Evolutionary conservation across 257 asterid species (phyloP).

Genomic region (Eustoma russellianum): DNA sequence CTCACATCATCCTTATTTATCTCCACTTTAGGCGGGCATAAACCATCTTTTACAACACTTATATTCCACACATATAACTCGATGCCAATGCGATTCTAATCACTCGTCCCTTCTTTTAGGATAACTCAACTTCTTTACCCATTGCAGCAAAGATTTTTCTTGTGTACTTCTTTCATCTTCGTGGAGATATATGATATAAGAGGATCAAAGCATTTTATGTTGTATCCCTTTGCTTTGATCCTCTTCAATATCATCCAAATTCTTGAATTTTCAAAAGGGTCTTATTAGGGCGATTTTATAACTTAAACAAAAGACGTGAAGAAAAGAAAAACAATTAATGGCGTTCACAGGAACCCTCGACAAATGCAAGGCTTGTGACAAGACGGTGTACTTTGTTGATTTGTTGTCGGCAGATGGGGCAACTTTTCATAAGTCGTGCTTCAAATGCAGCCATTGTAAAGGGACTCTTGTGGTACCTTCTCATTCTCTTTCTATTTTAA

Average conservation of each 20-base stretch:
- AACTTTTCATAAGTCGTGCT: slow-evolving; percentile 33
- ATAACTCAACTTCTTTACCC: slow-evolving; percentile 18
- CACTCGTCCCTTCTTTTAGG: slow-evolving; percentile 38
- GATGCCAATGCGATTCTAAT: slow-evolving; percentile 45
- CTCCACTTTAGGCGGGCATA: slow-evolving; percentile 33
- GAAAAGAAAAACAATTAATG: slow-evolving; percentile 10
- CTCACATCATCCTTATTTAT: slow-evolving; percentile 33
- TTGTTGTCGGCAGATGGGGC: slow-evolving; percentile 37
- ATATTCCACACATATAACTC: slow-evolving; percentile 24
- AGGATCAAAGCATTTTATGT: slow-evolving; percentile 2
- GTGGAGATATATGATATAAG: slow-evolving; percentile 21
- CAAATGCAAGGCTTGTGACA: slow-evolving; percentile 46
- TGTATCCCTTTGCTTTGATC: slow-evolving; percentile 7
- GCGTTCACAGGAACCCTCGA: slow-evolving; percentile 43
- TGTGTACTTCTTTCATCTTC: slow-evolving; percentile 22
- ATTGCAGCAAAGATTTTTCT: slow-evolving; percentile 5
- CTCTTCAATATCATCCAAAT: no score
- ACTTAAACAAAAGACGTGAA: not conserved
- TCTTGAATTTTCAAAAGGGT: not conserved
- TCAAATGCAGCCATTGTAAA: slow-evolving; percentile 45
- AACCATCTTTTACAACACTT: slow-evolving; percentile 16
- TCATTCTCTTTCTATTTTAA: not conserved
- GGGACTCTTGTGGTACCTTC: slow-evolving; percentile 39
- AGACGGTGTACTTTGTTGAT: slow-evolving; percentile 41
- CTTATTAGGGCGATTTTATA: not conserved